phyloP scores from a whole-genome alignment of 2,329 filamentous ascomycete genomes.

The Neopestalotiopsis sp. region DNA sequence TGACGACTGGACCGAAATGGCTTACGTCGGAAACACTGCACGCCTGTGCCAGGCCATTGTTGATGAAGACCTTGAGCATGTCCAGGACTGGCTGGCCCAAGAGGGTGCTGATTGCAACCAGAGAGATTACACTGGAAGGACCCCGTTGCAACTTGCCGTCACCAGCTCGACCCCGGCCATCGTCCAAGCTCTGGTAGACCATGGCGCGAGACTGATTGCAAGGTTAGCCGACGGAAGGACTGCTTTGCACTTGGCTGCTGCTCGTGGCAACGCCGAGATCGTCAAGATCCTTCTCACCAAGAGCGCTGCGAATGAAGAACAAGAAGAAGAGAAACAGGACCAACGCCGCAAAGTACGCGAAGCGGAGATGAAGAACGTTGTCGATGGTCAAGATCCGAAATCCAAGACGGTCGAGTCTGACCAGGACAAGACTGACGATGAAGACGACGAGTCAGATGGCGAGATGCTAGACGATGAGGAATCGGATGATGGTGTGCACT shows the following conservation, averaged over 20 bases:
- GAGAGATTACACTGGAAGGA: constrained; percentile 79
- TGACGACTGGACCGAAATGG: constrained; percentile 90
- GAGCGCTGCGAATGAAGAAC: constrained; percentile 75
- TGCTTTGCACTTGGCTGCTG: constrained; percentile 80
- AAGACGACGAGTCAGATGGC: constrained; percentile 45
- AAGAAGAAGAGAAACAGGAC: constrained; percentile 64
- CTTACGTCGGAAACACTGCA: constrained; percentile 81
- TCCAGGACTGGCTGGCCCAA: constrained; percentile 71
- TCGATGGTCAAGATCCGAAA: constrained; percentile 16
- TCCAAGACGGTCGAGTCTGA: constrained; percentile 23
- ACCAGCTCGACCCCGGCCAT: constrained; percentile 72
- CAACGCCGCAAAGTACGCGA: constrained; percentile 46
- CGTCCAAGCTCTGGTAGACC: constrained; percentile 72
- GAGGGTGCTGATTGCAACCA: constrained; percentile 73
- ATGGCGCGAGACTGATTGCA: constrained; percentile 74
- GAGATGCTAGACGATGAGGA: constrained; percentile 52
- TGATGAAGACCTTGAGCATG: constrained; percentile 71
- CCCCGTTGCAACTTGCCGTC: constrained; percentile 78
- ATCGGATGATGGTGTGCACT: constrained; percentile 55
- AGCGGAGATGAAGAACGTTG: constrained; percentile 27
- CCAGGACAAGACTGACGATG: constrained; percentile 38
- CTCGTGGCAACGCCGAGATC: constrained; percentile 71
- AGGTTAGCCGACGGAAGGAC: constrained; percentile 81
- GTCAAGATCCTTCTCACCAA: constrained; percentile 74
- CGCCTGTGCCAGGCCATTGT: constrained; percentile 82